These are phyloP conservation scores for Xylaria longipes DNA, from an alignment of 495 filamentous ascomycete species.

Conservation along the genomic window DNA sequence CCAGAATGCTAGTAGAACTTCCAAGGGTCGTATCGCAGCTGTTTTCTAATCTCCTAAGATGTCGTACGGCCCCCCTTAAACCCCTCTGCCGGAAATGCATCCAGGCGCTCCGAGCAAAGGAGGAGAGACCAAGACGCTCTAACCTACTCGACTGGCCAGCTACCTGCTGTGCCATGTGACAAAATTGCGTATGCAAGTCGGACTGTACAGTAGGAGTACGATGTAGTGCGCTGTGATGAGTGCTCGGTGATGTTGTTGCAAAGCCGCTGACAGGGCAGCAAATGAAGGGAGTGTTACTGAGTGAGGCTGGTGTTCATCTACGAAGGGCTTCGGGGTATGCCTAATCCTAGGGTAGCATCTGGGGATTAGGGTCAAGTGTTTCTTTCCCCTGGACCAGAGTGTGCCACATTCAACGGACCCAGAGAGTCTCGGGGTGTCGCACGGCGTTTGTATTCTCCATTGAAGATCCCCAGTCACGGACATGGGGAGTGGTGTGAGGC, in stretches of 20 bases:
- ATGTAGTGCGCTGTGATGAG: conserved; percentile 12
- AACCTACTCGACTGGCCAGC: conserved; percentile 14
- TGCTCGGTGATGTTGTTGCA: conserved; percentile 5
- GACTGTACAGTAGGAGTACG: conserved; percentile 14
- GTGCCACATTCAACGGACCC: conserved; percentile 13
- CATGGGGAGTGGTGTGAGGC: conserved; percentile 2
- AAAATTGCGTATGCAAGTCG: conserved; percentile 19
- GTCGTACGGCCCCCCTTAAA: conserved; percentile 7
- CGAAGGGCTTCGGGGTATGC: conserved; percentile 16
- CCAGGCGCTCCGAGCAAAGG: conserved; percentile 15
- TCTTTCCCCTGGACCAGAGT: conserved; percentile 4
- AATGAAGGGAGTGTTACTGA: conserved; percentile 7
- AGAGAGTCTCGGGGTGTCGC: conserved; percentile 13
- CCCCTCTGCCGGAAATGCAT: conserved; percentile 19
- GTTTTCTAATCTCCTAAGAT: conserved; percentile 18
- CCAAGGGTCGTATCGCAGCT: conserved; percentile 24
- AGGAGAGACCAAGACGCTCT: conserved; percentile 20
- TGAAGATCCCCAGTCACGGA: background rate
- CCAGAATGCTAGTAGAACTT: conserved; percentile 23
- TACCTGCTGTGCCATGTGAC: conserved; percentile 22
- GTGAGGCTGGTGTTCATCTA: conserved; percentile 8
- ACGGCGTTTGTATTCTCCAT: conserved; percentile 21
- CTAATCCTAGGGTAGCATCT: conserved; percentile 26
- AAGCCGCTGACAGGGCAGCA: conserved; percentile 19
- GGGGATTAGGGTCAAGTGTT: conserved; percentile 30